Evolutionary conservation across 108 stramenopile species (phyloP).

Genomic region (Skeletonema potamos): DNA sequence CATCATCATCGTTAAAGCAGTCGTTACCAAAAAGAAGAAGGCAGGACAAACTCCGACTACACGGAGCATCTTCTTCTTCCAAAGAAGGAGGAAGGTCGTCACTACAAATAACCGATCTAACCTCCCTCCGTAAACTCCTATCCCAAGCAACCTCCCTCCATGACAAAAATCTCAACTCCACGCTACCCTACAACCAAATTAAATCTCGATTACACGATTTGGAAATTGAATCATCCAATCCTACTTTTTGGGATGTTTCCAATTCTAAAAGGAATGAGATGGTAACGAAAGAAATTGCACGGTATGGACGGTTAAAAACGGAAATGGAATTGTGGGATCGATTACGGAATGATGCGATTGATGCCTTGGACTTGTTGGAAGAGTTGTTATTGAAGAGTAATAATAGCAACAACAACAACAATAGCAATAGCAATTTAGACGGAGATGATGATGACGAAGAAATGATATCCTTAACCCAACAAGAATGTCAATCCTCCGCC

Average conservation of each 20-base stretch:
- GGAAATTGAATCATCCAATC: constrained; percentile 61
- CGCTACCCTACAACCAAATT: constrained; percentile 1
- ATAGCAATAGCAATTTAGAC: neutral
- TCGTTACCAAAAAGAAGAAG: too few relatives aligned
- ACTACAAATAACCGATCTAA: constrained; percentile 17
- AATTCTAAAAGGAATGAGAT: too few relatives aligned
- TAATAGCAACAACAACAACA: neutral
- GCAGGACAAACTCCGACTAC: too few relatives aligned
- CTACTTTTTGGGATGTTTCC: constrained; percentile 67
- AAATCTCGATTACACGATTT: constrained; percentile 37
- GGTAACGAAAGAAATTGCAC: too few relatives aligned
- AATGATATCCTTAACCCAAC: constrained; percentile 30
- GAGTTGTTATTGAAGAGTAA: neutral
- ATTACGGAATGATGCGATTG: constrained; percentile 51
- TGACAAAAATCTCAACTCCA: constrained; percentile 10
- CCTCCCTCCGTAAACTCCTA: constrained; percentile 16
- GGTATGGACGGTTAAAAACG: constrained; percentile 34
- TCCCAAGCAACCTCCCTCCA: constrained; percentile 4
- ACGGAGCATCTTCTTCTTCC: neutral
- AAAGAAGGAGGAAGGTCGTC: too few relatives aligned
- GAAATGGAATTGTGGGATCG: constrained; percentile 55
- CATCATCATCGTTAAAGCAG: neutral
- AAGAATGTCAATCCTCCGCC: constrained; percentile 55
- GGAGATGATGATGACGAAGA: constrained; percentile 46
- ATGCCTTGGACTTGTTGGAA: constrained; percentile 62